These are phyloP conservation scores for Lactuca sativa DNA, from an alignment of 129 eudicot species.

Conservation along the genomic window DNA sequence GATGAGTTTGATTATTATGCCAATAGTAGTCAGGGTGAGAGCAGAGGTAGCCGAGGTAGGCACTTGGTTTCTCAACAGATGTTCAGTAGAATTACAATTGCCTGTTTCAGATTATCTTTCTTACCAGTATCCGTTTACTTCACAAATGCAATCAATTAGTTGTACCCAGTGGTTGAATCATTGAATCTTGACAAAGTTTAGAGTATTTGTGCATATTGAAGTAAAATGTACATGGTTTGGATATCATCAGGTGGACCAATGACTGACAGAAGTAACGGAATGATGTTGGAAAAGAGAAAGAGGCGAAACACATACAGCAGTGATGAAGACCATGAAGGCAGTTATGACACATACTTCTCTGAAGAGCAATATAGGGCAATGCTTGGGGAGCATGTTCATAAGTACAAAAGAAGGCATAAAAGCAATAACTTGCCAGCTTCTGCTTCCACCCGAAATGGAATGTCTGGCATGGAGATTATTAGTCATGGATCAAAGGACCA, in stretches of 20 bases:
- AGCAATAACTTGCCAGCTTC: constrained; percentile 51
- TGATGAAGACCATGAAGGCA: constrained; percentile 75
- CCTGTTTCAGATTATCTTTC: not conserved
- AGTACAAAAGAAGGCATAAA: constrained; percentile 68
- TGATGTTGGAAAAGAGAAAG: constrained; percentile 55
- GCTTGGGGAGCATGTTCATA: constrained; percentile 92
- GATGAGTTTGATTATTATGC: constrained; percentile 79
- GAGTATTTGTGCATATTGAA: constrained; percentile 13
- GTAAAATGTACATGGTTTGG: constrained; percentile 11
- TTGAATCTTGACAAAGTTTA: not conserved
- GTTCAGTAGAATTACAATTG: constrained; percentile 4
- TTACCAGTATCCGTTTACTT: not conserved
- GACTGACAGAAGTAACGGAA: constrained; percentile 56
- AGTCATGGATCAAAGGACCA: constrained; percentile 48
- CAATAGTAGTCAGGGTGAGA: constrained; percentile 92
- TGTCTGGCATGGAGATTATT: constrained; percentile 43
- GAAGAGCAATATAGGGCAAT: constrained; percentile 86
- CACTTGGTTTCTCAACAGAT: constrained; percentile 14
- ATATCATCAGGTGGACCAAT: constrained; percentile 52
- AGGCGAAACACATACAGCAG: constrained; percentile 57
- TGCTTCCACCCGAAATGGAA: constrained; percentile 42
- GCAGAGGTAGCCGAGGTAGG: constrained; percentile 89
- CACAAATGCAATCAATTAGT: constrained; percentile 1
- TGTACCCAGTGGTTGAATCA: constrained; percentile 17
- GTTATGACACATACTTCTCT: constrained; percentile 47